Evolutionary conservation across 2,329 filamentous ascomycete genomes (phyloP).

Genomic region (Sclerotinia trifoliorum): DNA sequence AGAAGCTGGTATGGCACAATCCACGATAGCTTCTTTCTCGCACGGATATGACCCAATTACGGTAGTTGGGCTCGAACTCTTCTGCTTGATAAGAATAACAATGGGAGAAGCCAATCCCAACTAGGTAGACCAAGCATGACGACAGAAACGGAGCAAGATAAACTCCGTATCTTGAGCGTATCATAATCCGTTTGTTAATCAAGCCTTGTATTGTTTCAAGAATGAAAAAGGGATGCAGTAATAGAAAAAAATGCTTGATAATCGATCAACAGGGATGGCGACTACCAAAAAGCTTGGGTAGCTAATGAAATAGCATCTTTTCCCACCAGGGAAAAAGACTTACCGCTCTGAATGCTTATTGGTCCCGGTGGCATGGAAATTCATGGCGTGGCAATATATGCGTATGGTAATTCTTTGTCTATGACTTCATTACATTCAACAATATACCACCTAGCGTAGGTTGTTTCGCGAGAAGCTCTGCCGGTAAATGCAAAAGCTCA

Average conservation of each 20-base stretch:
- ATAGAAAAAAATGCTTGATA: conserved; percentile 8
- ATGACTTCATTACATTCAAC: conserved; percentile 4
- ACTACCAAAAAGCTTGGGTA: not conserved
- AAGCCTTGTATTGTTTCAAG: not conserved
- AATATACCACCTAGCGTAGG: not conserved
- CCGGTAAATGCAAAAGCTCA: not conserved
- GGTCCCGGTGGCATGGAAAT: not conserved
- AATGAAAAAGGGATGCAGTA: conserved; percentile 4
- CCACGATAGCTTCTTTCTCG: not conserved
- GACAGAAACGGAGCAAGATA: not conserved
- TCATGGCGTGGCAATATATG: not conserved
- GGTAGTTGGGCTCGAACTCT: not conserved
- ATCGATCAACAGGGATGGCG: not conserved
- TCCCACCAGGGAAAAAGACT: not conserved
- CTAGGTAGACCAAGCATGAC: not conserved
- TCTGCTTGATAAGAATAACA: not conserved
- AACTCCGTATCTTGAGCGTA: not conserved
- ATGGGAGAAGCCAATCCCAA: not conserved
- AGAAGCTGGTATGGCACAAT: not conserved
- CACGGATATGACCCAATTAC: not conserved
- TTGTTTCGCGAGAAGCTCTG: not conserved
- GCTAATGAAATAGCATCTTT: not conserved
- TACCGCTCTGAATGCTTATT: not conserved
- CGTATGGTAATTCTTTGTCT: not conserved
- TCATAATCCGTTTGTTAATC: not conserved